Evolutionary conservation across 345 rosid species (phyloP), one percentile per base, ranked within the genome.

Genomic region (Brassica juncea): DNA sequence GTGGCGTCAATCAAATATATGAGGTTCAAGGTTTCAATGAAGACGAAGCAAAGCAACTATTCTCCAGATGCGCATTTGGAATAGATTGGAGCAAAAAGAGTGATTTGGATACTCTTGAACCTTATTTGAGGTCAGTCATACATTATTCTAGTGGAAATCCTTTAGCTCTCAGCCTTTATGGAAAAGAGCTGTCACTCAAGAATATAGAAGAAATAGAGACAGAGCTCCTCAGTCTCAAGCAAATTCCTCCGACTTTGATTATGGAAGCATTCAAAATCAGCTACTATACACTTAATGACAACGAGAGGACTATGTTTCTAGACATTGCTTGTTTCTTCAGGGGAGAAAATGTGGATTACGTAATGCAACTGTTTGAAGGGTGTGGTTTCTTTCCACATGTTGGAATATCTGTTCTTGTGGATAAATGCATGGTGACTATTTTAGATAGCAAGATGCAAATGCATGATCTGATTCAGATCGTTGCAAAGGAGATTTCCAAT

Each of bases 241-340:
- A 62, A 62, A 31, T 35, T 28, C 66, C 19, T 62, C 19, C 9
- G 4, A 1, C 37, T 62, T 28, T 30, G 66, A 62, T 61, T 61
- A 27, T 28, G 66, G 66, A 62, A 62, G 19, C 66, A 62, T 28
- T 62, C 39, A 62, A 62, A 15, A 62, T 3, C 9, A 62, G 66
- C 66, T 62, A 62, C 37, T 27, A 62, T 62, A 62, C 19, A 12
- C 66, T 62, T n/a, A 62, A 62, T 30, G 66, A 28, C 19, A 62
- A 30, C 19, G 70, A 66, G 70, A 66, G 39, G 70, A 6, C 52
- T 3, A 66, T 66, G 28, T 66, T 23, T 23, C 25, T 23, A 23
- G 25, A 23, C 25, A 23, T 23, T 23, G 25, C 25, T 23, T 23
- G 25, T 23, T 23, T 23, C 25, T 23, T 23, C 25, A 23, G 25